phyloP scores from a whole-genome alignment of 768 basidiomycete genomes.

The Cytidiella melzeri region DNA sequence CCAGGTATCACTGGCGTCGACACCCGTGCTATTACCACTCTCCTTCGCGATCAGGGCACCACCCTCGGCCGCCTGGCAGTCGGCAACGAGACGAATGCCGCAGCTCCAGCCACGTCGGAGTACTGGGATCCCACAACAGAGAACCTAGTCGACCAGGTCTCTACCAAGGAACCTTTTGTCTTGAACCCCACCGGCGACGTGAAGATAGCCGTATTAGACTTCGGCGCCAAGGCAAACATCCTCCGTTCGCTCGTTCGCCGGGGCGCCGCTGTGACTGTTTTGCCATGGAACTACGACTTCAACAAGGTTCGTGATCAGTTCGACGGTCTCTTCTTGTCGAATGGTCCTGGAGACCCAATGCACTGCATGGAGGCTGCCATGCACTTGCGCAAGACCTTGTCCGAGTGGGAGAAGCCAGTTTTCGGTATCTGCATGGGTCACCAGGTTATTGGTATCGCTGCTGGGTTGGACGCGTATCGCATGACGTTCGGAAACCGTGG shows the following conservation, averaged over 20 bases:
- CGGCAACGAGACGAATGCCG: slow-evolving; percentile 59
- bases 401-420: slow-evolving; percentile 89
- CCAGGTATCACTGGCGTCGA: slow-evolving; percentile 97
- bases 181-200: slow-evolving; percentile 85
- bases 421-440: slow-evolving; percentile 99
- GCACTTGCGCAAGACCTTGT: slow-evolving; percentile 73
- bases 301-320: slow-evolving; percentile 83
- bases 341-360: slow-evolving; percentile 92
- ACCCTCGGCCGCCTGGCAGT: slow-evolving; percentile 89
- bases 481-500: slow-evolving; percentile 99
- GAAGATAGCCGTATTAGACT: slow-evolving; percentile 93
- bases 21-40: slow-evolving; percentile 90
- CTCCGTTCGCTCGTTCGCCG: slow-evolving; percentile 87
- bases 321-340: slow-evolving; percentile 93
- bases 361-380: slow-evolving; percentile 83
- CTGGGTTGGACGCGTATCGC: slow-evolving; percentile 91
- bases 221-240: slow-evolving; percentile 97
- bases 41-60: slow-evolving; percentile 95
- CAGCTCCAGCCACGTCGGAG: slow-evolving; percentile 56
- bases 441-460: slow-evolving; percentile 96
- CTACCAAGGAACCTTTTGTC: slow-evolving; percentile 76
- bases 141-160: slow-evolving; percentile 92
- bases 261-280: slow-evolving; percentile 86
- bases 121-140: slow-evolving; percentile 92
- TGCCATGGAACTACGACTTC: slow-evolving; percentile 98